A percentile compares a stretch with the other conserved stretches of the same genome.
phyloP scores from a whole-genome alignment of 2,329 filamentous ascomycete species.

The Pseudogymnoascus destructans region DNA sequence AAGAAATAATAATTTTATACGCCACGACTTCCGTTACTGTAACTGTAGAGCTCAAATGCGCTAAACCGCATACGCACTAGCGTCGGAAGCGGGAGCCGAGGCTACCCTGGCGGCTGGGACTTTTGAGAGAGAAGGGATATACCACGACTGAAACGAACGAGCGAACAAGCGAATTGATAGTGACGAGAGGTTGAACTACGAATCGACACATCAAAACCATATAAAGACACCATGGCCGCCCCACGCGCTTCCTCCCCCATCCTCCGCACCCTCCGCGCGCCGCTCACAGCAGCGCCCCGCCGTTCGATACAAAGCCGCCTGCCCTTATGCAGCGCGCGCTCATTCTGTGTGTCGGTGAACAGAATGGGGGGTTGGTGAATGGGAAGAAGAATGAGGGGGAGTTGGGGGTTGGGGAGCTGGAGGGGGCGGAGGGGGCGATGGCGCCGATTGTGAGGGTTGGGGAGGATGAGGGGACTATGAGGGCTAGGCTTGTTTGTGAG shows the following conservation, averaged over 20 bases:
- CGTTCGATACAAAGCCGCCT: background rate
- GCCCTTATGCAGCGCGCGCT: background rate
- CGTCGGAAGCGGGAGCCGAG: background rate
- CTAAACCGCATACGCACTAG: background rate
- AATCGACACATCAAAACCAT: background rate
- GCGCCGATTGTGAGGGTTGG: slow-evolving; percentile 77
- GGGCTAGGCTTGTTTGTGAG: slow-evolving; percentile 68
- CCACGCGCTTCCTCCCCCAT: background rate
- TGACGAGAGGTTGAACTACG: background rate
- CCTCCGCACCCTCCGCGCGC: background rate
- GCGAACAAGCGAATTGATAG: background rate
- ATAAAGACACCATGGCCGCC: background rate
- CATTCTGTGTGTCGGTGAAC: background rate
- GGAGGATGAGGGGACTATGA: slow-evolving; percentile 75
- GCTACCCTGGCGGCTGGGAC: background rate
- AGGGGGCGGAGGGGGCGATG: slow-evolving; percentile 74
- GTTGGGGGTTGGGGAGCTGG: slow-evolving; percentile 72
- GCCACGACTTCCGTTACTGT: too few relatives aligned
- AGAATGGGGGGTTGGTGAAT: background rate
- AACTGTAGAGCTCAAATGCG: background rate
- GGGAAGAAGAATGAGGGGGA: slow-evolving; percentile 31
- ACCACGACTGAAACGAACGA: too few relatives aligned
- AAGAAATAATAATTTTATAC: too few relatives aligned
- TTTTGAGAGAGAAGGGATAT: background rate
- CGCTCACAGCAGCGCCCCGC: background rate